Conservation (phyloP, 1,284 basidiomycete genomes). For the Sanghuangporus baumii region DNA sequence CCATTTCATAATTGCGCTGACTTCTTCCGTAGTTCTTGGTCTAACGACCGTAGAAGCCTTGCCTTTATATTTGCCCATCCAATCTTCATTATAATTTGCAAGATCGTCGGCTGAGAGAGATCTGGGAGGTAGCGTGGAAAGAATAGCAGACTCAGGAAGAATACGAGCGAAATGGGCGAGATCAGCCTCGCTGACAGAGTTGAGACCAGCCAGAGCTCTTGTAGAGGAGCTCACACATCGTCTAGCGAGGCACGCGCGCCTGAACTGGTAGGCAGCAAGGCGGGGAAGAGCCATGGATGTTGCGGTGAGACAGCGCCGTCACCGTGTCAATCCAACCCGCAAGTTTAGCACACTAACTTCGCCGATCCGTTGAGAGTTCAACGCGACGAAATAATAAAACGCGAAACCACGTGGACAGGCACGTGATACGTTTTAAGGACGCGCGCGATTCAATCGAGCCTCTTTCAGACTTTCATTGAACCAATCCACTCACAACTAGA, state of each 20-base stretch:
- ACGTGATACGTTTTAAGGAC: conserved; percentile 3
- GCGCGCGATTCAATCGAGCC: not conserved
- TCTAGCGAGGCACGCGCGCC: not conserved
- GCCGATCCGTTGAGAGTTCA: not conserved
- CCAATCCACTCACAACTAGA: not conserved
- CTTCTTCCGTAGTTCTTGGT: conserved; percentile 84
- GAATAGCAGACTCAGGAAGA: conserved; percentile 52
- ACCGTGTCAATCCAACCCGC: not conserved
- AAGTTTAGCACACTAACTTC: not conserved
- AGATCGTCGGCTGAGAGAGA: conserved; percentile 46
- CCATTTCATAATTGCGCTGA: conserved; percentile 82
- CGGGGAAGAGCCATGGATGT: conserved; percentile 5
- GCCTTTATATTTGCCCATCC: conserved; percentile 97
- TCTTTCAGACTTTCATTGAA: not conserved
- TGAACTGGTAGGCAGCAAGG: conserved; percentile 3
- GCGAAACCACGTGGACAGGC: not conserved
- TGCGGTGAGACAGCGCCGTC: not conserved
- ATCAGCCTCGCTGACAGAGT: conserved; percentile 49
- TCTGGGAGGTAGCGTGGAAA: conserved; percentile 56
- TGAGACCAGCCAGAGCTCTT: conserved; percentile 24
- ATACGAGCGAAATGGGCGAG: conserved; percentile 58
- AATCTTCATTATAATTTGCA: conserved; percentile 83
- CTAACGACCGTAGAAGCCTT: conserved; percentile 81
- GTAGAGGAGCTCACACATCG: conserved; percentile 10
- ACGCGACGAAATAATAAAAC: not conserved